A percentile compares a stretch with the other conserved stretches of the same genome.
phyloP scores from a whole-genome alignment of 192 early-diverging fungal genomes.

The Lobosporangium transversale region DNA sequence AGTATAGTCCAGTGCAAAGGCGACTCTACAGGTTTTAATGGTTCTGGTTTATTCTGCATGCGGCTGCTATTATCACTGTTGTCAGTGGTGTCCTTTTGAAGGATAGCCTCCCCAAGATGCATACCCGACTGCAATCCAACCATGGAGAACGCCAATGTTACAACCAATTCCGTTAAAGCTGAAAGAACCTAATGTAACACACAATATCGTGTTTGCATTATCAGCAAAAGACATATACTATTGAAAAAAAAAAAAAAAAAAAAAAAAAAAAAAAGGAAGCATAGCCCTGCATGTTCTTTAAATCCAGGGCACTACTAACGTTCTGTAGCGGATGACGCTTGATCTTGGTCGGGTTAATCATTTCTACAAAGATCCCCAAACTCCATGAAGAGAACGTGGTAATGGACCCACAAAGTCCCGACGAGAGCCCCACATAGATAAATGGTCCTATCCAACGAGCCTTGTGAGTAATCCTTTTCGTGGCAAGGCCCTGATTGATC shows the following conservation, averaged over 20 bases:
- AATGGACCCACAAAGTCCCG: constrained; percentile 84
- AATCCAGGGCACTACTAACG: constrained; percentile 23
- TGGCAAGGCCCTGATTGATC: constrained; percentile 37
- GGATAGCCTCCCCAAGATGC: constrained; percentile 50
- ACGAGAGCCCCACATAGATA: constrained; percentile 65
- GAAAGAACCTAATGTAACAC: constrained; percentile 56
- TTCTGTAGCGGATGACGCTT: constrained; percentile 49
- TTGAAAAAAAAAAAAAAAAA: background rate
- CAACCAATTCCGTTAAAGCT: constrained; percentile 53
- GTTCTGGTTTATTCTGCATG: background rate
- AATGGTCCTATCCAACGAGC: constrained; percentile 53
- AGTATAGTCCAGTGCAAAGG: constrained; percentile 21
- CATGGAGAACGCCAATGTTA: constrained; percentile 61
- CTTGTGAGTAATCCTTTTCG: constrained; percentile 5
- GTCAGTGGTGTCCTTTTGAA: too few species aligned
- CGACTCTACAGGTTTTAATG: too few species aligned
- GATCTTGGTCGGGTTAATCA: constrained; percentile 46
- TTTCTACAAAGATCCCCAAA: constrained; percentile 60
- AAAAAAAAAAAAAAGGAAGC: background rate
- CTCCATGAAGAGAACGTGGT: constrained; percentile 87
- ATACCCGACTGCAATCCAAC: constrained; percentile 57
- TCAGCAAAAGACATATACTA: too few species aligned
- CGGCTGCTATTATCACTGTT: too few species aligned
- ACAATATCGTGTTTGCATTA: too few species aligned
- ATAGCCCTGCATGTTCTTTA: background rate